These are phyloP conservation scores for Cochlearia excelsa DNA, from an alignment of 345 rosid genomes.

Conservation along the genomic window DNA sequence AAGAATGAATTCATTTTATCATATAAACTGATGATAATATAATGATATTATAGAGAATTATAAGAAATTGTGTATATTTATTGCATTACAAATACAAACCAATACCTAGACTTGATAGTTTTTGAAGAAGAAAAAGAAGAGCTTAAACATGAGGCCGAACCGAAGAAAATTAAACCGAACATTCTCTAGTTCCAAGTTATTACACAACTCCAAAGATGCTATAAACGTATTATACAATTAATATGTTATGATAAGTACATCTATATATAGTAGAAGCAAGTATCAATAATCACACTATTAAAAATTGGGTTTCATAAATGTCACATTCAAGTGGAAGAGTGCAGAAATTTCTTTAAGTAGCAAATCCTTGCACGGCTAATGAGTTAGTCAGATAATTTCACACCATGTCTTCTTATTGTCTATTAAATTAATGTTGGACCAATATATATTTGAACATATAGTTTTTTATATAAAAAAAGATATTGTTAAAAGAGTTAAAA, in stretches of 20 bases:
- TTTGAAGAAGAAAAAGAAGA: conserved; percentile 28
- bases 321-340: conserved; percentile 30
- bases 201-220: not conserved
- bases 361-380: conserved; percentile 30
- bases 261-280: conserved; percentile 21
- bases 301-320: conserved; percentile 13
- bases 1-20: not conserved
- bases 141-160: conserved; percentile 13
- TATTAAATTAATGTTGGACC: conserved; percentile 8
- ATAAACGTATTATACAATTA: not conserved
- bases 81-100: conserved; percentile 1
- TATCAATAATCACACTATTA: conserved; percentile 11
- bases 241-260: conserved; percentile 13
- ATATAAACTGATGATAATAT: not conserved
- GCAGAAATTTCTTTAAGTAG: conserved; percentile 31
- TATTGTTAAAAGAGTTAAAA: too few relatives aligned
- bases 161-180: conserved; percentile 18
- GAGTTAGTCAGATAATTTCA: conserved; percentile 14
- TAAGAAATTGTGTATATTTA: not conserved
- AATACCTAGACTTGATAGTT: conserved; percentile 29
- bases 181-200: conserved; percentile 19
- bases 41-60: not conserved
- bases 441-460: not conserved
- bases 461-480: not conserved
- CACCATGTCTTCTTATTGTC: conserved; percentile 12